Base-by-base conservation (phyloP, 2,329 filamentous ascomycete genomes). In the Endoconidiophora laricicola region DNA sequence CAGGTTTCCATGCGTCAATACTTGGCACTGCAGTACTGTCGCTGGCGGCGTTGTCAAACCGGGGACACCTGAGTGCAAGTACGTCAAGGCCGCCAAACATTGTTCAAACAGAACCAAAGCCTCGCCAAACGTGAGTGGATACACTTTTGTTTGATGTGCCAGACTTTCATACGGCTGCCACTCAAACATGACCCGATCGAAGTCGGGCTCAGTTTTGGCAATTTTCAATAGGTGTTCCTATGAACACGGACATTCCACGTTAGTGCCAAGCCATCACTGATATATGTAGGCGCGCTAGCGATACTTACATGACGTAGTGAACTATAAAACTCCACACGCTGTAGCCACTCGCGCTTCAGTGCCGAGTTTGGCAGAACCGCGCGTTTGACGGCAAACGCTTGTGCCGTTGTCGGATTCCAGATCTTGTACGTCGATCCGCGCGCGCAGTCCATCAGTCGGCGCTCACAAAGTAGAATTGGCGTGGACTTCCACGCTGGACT, bases 351-450 rank as follows among this genome's bases (percentile, higher is more conserved):
- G 10, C 6, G 10, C 22, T 18, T 46, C 18, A 22, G 37, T n/a
- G 20, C 24, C 18, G 26, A 24, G 29, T 46, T 18, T n/a, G 20
- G 29, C 9, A 10, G 9, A 9, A 23, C 24, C 4, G 38, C 29
- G n/a, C 39, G 20, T 12, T 49, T 49, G 5, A 37, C 26, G 3
- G 29, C 26, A 49, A 44, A 43, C 3, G 47, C 47, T 22, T 37
- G 40, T 24, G 40, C 40, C 16, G 20, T 44, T 6, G 40, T 44
- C 24, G 40, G 29, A 16, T 49, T 29, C 47, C 47, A 49, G 18
- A 49, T 26, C 29, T 49, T 49, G 26, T 37, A 41, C 29, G 40
- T 49, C 9, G 41, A 43, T 20, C 47, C 47, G 5, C 40, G 26
- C 39, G 20, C 9, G 9, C 47, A 42, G 29, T 33, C 26, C 40